Evolutionary conservation across 169 alveolate species (phyloP), one percentile per base, ranked within the genome.

Genomic region (Amoebophrya sp.): DNA sequence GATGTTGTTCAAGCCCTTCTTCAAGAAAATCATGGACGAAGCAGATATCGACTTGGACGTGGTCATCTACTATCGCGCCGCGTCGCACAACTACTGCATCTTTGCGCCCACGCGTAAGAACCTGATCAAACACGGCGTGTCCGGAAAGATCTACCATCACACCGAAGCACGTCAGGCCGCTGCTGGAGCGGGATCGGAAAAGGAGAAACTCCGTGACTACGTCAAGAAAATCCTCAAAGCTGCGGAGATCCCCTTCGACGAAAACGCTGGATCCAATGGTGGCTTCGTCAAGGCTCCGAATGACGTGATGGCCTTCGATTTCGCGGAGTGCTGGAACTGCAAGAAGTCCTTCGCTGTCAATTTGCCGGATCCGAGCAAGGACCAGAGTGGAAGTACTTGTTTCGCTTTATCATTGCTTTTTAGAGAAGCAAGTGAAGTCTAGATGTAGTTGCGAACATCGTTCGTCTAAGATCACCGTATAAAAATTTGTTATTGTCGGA

Each of bases 61-160:
- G 83, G 83, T 65, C 39, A 65, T 65, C 83, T 65, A 65, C 83
- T 65, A 65, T 36, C 83, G 83, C 83, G 83, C 83, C 36, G 83
- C 83, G 38, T 26, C 83, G 36, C 83, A 65, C 83, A 65, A 65
- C 83, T 65, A 65, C 83, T 65, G 83, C 83, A 65, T 65, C 26
- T 65, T 65, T 36, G 83, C 83, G 33, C 83, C 83, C 33, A 65
- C 83, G 2, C 2, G 83, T 6, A 65, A 65, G 33, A 65, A 65
- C 83, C 83, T 65, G 36, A 65, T 65, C 83, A 65, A 65, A 65
- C 83, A 65, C 83, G 83, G 83, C 33, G n/a, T 65, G 3, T 6
- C 83, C 36, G 83, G 83, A 18, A 65, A 65, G n/a, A 65, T 65
- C 83, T 65, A 65, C 83, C 83, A 65, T 36, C 83, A 65, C 83